Percentiles rank a stretch among this genome's conserved stretches.
phyloP scores from a whole-genome alignment of 208 protist genomes.

The Wallacemonas rigidus region DNA sequence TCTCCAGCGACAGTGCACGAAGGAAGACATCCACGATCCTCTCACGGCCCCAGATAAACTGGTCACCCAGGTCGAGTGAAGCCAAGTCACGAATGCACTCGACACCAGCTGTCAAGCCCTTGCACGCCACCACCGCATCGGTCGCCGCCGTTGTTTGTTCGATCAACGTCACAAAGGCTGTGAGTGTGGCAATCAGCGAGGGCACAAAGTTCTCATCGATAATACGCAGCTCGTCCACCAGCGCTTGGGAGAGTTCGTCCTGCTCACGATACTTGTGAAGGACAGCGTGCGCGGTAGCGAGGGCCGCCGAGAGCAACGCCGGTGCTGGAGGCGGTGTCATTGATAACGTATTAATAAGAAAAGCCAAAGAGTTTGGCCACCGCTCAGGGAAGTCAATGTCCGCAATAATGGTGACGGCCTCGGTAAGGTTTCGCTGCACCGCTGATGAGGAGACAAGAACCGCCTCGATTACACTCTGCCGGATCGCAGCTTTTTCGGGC shows the following conservation, averaged over 20 bases:
- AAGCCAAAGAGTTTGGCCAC: slow-evolving; percentile 85
- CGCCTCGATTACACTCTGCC: slow-evolving; percentile 48
- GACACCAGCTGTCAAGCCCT: slow-evolving; percentile 57
- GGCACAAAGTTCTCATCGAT: slow-evolving; percentile 61
- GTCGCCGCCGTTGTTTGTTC: slow-evolving; percentile 20
- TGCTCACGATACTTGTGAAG: slow-evolving; percentile 87
- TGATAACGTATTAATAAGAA: slow-evolving; percentile 39
- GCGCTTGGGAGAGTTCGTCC: slow-evolving; percentile 53
- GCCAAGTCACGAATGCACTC: slow-evolving; percentile 86
- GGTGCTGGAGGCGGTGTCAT: neutral
- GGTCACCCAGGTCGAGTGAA: slow-evolving; percentile 94
- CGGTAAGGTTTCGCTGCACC: slow-evolving; percentile 89
- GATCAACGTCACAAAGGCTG: slow-evolving; percentile 21
- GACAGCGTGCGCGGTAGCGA: slow-evolving; percentile 89
- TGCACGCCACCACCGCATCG: slow-evolving; percentile 32
- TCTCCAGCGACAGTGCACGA: slow-evolving; percentile 54
- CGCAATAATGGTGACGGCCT: slow-evolving; percentile 89
- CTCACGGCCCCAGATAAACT: slow-evolving; percentile 89
- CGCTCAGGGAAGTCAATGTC: slow-evolving; percentile 89
- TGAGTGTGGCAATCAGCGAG: slow-evolving; percentile 32
- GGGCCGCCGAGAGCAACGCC: slow-evolving; percentile 51
- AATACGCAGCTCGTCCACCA: slow-evolving; percentile 60
- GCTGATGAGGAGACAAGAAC: slow-evolving; percentile 57
- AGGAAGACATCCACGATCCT: slow-evolving; percentile 67
- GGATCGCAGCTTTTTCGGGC: slow-evolving; percentile 64